These are phyloP conservation scores for Monoraphidium neglectum DNA, from an alignment of 139 green algal genomes.

Conservation along the genomic window DNA sequence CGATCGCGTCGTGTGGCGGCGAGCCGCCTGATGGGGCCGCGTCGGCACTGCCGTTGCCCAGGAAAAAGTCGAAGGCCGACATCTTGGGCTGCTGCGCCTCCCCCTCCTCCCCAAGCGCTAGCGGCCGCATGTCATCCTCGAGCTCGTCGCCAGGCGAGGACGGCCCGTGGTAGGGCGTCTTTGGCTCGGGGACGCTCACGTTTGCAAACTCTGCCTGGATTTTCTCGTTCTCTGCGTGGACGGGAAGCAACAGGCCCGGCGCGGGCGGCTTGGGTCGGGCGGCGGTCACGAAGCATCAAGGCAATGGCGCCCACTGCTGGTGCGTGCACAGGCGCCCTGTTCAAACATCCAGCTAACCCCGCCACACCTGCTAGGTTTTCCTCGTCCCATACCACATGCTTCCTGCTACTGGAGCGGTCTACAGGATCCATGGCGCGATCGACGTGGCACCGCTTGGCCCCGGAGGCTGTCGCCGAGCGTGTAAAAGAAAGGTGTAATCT, in stretches of 20 bases:
- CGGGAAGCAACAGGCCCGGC: too few relatives aligned
- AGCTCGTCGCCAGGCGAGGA: neutral
- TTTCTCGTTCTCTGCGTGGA: constrained; percentile 13
- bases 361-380: constrained; percentile 26
- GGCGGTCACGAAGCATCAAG: too few relatives aligned
- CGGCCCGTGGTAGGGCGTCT: constrained; percentile 22
- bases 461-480: neutral
- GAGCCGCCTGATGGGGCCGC: neutral
- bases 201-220: constrained; percentile 23
- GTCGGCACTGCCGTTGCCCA: constrained; percentile 25
- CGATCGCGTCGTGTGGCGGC: neutral
- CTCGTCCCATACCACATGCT: constrained; percentile 27
- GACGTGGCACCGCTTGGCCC: neutral
- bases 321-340: too few relatives aligned
- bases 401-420: constrained; percentile 3
- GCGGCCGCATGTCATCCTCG: constrained; percentile 26
- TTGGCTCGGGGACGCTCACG: constrained; percentile 16
- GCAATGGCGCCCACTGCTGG: too few relatives aligned
- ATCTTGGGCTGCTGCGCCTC: neutral
- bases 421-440: too few relatives aligned
- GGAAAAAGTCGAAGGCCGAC: constrained; percentile 24
- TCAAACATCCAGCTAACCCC: too few relatives aligned
- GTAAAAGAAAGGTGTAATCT: neutral
- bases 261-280: too few relatives aligned
- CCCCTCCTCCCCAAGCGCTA: constrained; percentile 14